Conservation (phyloP, 2,329 filamentous ascomycete genomes). For the Ophiostoma sp. region DNA sequence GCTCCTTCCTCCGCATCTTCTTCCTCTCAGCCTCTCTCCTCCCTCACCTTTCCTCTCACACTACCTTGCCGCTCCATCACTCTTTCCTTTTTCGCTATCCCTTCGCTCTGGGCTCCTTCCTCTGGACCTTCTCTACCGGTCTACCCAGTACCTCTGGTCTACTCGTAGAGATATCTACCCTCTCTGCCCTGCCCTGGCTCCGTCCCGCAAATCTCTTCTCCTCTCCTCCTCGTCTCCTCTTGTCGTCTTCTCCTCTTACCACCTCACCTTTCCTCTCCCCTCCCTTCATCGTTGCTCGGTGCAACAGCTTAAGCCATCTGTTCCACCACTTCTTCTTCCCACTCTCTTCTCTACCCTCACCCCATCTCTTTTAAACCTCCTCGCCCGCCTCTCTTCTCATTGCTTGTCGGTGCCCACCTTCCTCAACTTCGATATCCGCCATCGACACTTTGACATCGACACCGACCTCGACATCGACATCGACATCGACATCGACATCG, state of each 20-base stretch:
- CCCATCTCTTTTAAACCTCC: slow-evolving; percentile 4
- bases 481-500: not conserved
- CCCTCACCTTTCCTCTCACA: not conserved
- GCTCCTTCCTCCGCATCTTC: slow-evolving; percentile 13
- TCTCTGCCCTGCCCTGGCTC: slow-evolving; percentile 1
- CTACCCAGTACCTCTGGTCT: not conserved
- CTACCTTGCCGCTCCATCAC: not conserved
- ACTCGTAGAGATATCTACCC: not conserved
- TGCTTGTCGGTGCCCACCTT: slow-evolving; percentile 11
- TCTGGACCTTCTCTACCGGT: not conserved
- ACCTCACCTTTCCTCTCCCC: slow-evolving; percentile 3
- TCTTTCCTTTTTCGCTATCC: not conserved
- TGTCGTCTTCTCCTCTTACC: slow-evolving; percentile 1
- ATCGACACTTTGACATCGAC: not conserved
- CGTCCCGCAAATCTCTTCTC: not conserved
- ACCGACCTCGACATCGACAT: not conserved
- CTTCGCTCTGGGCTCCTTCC: not conserved
- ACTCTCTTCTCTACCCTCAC: slow-evolving; percentile 1
- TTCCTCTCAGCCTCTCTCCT: slow-evolving; percentile 6
- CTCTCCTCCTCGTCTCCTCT: not conserved
- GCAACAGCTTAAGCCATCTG: slow-evolving; percentile 22
- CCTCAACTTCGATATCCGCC: slow-evolving; percentile 6
- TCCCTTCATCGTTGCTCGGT: slow-evolving; percentile 24
- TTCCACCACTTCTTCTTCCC: slow-evolving; percentile 14
- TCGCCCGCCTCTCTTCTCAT: not conserved